These are phyloP conservation scores for Auricularia sp. DNA, from an alignment of 768 basidiomycete genomes.

Conservation along the genomic window DNA sequence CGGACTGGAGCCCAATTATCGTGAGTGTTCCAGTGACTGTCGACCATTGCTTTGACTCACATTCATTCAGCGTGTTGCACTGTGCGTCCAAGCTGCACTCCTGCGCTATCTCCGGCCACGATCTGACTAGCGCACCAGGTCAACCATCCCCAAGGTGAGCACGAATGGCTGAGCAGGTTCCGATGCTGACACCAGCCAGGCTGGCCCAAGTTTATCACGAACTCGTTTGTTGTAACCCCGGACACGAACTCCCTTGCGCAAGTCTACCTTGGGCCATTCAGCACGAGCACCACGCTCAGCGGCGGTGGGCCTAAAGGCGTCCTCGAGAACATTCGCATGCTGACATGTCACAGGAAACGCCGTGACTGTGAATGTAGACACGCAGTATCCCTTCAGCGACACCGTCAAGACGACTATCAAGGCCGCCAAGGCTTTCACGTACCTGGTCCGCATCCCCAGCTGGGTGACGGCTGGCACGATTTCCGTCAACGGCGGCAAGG, in stretches of 20 bases:
- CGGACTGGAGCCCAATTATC: conserved; percentile 21
- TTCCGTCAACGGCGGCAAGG: conserved; percentile 25
- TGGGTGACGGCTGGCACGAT: conserved; percentile 39
- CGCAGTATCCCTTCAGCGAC: conserved; percentile 43
- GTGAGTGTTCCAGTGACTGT: neutral
- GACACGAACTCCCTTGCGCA: conserved; percentile 37
- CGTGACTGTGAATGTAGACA: conserved; percentile 36
- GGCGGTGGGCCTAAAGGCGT: conserved; percentile 15
- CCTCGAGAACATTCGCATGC: neutral
- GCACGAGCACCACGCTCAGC: conserved; percentile 29
- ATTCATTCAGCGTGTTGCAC: conserved; percentile 15
- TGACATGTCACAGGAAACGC: conserved; percentile 22
- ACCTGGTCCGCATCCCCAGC: conserved; percentile 39
- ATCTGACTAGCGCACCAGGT: conserved; percentile 23
- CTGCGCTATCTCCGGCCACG: neutral
- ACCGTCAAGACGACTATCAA: conserved; percentile 35
- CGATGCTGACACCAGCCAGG: conserved; percentile 6
- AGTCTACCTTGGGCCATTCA: conserved; percentile 39
- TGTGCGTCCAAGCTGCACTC: neutral
- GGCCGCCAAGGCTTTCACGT: conserved; percentile 33
- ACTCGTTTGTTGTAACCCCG: conserved; percentile 39
- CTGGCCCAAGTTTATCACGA: conserved; percentile 44
- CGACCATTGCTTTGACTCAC: neutral
- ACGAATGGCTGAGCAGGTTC: neutral
- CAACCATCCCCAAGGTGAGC: conserved; percentile 35